Percentiles rank a stretch among this genome's conserved stretches.
phyloP scores from a whole-genome alignment of 352 stramenopile genomes.

The Aphanomyces euteiches region DNA sequence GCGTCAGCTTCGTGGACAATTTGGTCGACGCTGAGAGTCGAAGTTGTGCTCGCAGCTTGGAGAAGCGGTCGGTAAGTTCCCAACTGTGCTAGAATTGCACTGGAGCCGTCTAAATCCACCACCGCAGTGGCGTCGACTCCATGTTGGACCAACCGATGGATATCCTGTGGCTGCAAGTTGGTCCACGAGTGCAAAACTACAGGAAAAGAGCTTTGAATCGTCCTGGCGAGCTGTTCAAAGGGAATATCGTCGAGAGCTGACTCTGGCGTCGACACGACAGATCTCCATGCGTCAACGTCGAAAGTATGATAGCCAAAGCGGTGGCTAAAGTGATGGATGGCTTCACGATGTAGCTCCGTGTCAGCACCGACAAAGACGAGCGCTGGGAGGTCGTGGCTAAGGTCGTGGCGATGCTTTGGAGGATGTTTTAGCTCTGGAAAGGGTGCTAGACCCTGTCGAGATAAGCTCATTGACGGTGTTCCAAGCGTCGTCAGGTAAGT shows the following conservation, averaged over 20 bases:
- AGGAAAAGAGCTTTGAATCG: not conserved
- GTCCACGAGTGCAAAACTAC: slow-evolving; percentile 10
- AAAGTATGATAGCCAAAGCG: slow-evolving; percentile 21
- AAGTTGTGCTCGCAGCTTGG: not conserved
- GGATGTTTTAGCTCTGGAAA: slow-evolving; percentile 13
- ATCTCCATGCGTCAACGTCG: slow-evolving; percentile 23
- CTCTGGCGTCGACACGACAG: not conserved
- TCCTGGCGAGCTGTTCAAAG: not conserved
- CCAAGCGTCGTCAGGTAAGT: not conserved
- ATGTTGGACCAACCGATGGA: slow-evolving; percentile 17
- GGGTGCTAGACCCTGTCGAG: not conserved
- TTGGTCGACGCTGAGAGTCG: slow-evolving; percentile 10
- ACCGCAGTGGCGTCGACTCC: not conserved
- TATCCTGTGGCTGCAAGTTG: not conserved
- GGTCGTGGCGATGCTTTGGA: not conserved
- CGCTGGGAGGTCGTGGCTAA: slow-evolving; percentile 1
- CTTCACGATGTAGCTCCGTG: not conserved
- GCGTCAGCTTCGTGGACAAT: slow-evolving; percentile 5
- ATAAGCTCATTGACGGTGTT: not conserved
- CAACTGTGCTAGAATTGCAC: not conserved
- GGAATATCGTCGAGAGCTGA: not conserved
- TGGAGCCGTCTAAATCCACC: slow-evolving; percentile 6
- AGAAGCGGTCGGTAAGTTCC: not conserved
- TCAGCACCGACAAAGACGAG: slow-evolving; percentile 6
- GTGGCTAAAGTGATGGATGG: slow-evolving; percentile 2